These are phyloP conservation scores for Chaetomidium leptoderma DNA, from an alignment of 495 filamentous ascomycete genomes.

Conservation along the genomic window DNA sequence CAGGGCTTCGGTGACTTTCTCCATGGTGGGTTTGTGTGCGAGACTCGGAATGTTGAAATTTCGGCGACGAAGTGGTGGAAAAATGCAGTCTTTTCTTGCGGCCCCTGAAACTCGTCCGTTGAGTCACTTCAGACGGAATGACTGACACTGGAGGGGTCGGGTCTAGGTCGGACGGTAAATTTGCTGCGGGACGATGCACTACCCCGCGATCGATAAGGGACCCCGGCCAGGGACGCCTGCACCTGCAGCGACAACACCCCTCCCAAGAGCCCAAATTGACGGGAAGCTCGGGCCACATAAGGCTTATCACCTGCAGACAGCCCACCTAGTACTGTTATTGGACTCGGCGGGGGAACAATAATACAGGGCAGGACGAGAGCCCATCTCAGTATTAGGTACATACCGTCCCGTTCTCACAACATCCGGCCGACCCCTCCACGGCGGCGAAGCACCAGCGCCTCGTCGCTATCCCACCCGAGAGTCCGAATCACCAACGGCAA, in stretches of 20 bases:
- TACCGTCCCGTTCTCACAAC: not conserved
- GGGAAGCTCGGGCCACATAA: slow-evolving; percentile 3
- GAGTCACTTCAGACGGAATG: slow-evolving; percentile 28
- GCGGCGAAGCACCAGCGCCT: too few relatives aligned
- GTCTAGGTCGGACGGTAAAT: slow-evolving; percentile 13
- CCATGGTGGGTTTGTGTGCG: slow-evolving; percentile 18
- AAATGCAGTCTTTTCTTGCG: slow-evolving; percentile 11
- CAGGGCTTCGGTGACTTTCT: slow-evolving; percentile 34
- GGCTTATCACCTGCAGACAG: not conserved
- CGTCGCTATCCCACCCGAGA: too few relatives aligned
- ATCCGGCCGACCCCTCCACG: too few relatives aligned
- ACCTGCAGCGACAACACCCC: too few relatives aligned
- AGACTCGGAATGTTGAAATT: slow-evolving; percentile 2
- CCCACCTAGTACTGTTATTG: not conserved
- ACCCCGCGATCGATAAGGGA: slow-evolving; percentile 23
- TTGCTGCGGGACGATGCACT: slow-evolving; percentile 16
- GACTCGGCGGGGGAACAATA: not conserved
- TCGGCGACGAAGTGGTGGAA: not conserved
- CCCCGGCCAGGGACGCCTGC: slow-evolving; percentile 6
- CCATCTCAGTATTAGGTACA: too few relatives aligned
- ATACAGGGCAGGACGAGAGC: not conserved
- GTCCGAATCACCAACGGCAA: not conserved
- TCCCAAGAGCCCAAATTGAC: not conserved
- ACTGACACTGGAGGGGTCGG: slow-evolving; percentile 10
- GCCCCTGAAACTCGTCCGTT: slow-evolving; percentile 26